Percentiles rank a stretch among this genome's conserved stretches.
phyloP scores from a whole-genome alignment of 176 grass and related monocot species.

The Poa annua region DNA sequence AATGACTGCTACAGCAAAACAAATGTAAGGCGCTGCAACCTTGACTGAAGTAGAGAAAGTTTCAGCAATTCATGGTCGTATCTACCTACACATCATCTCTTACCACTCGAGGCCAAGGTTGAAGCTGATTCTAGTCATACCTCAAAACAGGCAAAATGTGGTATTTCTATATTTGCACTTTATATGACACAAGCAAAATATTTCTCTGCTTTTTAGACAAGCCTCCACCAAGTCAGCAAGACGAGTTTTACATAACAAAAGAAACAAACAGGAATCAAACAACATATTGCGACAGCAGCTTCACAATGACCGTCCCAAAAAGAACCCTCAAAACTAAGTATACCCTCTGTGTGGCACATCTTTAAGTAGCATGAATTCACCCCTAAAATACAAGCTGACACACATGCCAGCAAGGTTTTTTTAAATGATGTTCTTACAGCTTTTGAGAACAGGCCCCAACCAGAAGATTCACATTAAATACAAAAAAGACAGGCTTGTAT shows the following conservation, averaged over 20 bases:
- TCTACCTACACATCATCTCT: background rate
- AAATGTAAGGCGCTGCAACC: background rate
- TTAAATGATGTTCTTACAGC: background rate
- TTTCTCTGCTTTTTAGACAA: background rate
- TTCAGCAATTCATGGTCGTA: conserved; percentile 8
- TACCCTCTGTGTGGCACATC: background rate
- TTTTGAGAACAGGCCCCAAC: background rate
- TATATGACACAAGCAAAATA: background rate
- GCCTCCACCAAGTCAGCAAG: background rate
- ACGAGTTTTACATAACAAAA: background rate
- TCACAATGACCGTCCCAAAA: background rate
- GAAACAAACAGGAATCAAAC: background rate
- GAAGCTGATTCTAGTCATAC: background rate
- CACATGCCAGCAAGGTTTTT: background rate
- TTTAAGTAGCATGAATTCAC: conserved; percentile 3
- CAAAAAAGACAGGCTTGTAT: background rate
- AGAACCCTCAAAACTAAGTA: background rate
- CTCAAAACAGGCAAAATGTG: background rate
- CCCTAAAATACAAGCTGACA: background rate
- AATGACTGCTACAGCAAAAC: background rate
- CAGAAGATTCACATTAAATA: background rate
- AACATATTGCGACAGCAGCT: background rate
- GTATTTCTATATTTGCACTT: background rate
- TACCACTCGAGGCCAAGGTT: conserved; percentile 9
- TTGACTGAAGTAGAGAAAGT: conserved; percentile 3